A percentile compares a stretch with the other conserved stretches of the same genome.
Conservation (phyloP, 176 grass and related monocot species). For the Coix lacrymajobi region DNA sequence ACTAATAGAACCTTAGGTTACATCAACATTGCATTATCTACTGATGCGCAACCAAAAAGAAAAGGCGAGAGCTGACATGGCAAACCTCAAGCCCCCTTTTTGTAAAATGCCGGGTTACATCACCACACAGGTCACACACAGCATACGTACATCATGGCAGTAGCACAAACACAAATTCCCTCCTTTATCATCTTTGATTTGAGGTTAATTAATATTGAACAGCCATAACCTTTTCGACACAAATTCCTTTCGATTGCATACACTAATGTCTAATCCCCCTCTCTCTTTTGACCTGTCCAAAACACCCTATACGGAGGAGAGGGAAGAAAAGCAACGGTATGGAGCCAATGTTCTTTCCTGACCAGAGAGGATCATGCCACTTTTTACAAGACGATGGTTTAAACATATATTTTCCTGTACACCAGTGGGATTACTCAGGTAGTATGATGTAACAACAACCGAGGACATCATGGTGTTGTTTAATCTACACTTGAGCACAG, state of each 20-base stretch:
- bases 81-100: background rate
- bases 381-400: background rate
- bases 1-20: too few species aligned
- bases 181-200: background rate
- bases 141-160: background rate
- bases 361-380: background rate
- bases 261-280: background rate
- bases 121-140: background rate
- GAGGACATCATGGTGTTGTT: background rate
- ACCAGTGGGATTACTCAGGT: background rate
- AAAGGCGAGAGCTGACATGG: too few species aligned
- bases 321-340: constrained; percentile 32
- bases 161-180: background rate
- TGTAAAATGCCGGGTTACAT: too few species aligned
- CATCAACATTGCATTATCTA: too few species aligned
- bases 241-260: background rate
- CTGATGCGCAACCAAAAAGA: too few species aligned
- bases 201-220: background rate
- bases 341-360: constrained; percentile 4
- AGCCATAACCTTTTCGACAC: background rate
- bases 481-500: background rate
- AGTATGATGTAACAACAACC: background rate
- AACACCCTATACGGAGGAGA: background rate
- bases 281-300: background rate
- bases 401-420: background rate